Base-by-base conservation (phyloP, 2,329 filamentous ascomycete species). In the Sporothrix schenckii region DNA sequence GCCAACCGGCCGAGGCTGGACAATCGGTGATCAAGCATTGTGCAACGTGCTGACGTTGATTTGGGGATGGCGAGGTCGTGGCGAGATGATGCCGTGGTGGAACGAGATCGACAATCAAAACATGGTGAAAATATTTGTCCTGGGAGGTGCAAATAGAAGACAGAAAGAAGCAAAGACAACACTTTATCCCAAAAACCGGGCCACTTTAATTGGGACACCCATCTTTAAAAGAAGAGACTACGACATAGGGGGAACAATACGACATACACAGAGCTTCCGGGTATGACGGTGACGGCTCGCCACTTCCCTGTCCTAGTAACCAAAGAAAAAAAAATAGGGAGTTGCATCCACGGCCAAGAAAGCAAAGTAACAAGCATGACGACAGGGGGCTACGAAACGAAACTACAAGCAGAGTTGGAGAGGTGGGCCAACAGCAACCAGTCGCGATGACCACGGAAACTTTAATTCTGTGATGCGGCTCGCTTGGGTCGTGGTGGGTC, bases 381-480 rank as follows among this genome's bases (percentile, higher is more conserved):
- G 66, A 68, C 66, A 68, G 53, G 66, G 66, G 52, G n/a, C 7
- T 27, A 1, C 24, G n/a, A 24, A 24, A 24, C 56, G 4, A 34
- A 34, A 11, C n/a, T 19, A 21, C 11, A 58, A 54, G 52, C 34
- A 27, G 24, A 54, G 49, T 34, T 34, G 34, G 16, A 60, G 21
- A 61, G 39, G 44, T 27, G 58, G 19, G 16, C 24, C 24, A 9
- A 34, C 19, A 34, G 19, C 16, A 41, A 30, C 66, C 66, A 56
- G 66, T 68, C 52, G 52, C 52, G 66, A 68, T 68, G 66, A 39
- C 39, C 50, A 24, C 24, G 66, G 66, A 49, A 54, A 56, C 39
- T 30, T 56, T 68, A 58, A 47, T 68, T 58, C 39, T 56, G 50
- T 24, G 52, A n/a, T 65, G 24, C 61, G 44, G 44, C 44, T 34